Percentiles rank a stretch among this genome's conserved stretches.
phyloP scores from a whole-genome alignment of 2,329 filamentous ascomycete species.

The Trichoderma guizhouense region DNA sequence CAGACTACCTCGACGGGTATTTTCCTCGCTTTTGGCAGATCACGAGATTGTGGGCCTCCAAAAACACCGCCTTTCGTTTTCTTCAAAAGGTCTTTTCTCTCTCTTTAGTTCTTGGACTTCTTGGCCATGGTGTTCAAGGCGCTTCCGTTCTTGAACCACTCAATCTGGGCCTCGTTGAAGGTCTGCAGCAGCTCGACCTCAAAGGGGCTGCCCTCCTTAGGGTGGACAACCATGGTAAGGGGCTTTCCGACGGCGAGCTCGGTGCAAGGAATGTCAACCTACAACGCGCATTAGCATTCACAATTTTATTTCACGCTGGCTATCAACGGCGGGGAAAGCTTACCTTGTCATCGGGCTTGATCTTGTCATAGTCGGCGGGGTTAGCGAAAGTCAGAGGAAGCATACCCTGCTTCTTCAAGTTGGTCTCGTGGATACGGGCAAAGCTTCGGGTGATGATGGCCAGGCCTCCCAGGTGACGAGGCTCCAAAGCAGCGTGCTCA shows the following conservation, averaged over 20 bases:
- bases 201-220: conserved; percentile 77
- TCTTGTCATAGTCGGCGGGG: conserved; percentile 96
- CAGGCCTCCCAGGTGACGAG: conserved; percentile 91
- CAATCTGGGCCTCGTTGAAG: conserved; percentile 95
- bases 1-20: neutral
- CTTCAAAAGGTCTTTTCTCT: neutral
- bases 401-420: conserved; percentile 99
- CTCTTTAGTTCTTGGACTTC: conserved; percentile 37
- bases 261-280: conserved; percentile 81
- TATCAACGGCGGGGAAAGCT: conserved; percentile 21
- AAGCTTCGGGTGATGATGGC: conserved; percentile 95
- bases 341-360: conserved; percentile 83
- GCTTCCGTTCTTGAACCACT: conserved; percentile 99
- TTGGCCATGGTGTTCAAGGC: conserved; percentile 99
- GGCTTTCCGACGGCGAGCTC: conserved; percentile 91
- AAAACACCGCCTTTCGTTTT: neutral
- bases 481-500: conserved; percentile 97
- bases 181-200: conserved; percentile 87
- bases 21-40: neutral
- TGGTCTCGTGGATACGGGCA: conserved; percentile 99
- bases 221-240: conserved; percentile 86
- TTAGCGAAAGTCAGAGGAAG: conserved; percentile 93
- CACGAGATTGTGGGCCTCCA: neutral
- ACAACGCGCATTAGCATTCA: neutral
- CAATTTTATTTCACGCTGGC: neutral